These are phyloP conservation scores for Phyllosticta paracitricarpa DNA, from an alignment of 2,329 filamentous ascomycete species.

Conservation along the genomic window DNA sequence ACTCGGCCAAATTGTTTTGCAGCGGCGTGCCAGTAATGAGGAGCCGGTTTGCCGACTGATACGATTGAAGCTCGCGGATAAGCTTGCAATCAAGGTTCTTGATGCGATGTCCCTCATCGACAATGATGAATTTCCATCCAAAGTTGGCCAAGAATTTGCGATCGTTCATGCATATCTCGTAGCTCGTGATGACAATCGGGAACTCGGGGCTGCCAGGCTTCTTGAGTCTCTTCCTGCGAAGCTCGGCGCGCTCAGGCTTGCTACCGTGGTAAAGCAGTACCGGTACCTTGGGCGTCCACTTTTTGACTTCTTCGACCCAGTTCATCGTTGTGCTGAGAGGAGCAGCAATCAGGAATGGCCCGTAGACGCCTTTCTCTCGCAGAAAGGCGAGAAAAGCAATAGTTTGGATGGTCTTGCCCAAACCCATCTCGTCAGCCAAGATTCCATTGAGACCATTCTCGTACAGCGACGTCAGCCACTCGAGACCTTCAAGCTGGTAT, in stretches of 20 bases:
- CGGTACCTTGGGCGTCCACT: conserved; percentile 82
- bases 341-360: conserved; percentile 83
- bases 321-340: conserved; percentile 88
- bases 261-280: conserved; percentile 86
- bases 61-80: conserved; percentile 78
- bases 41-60: conserved; percentile 80
- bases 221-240: conserved; percentile 65
- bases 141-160: conserved; percentile 71
- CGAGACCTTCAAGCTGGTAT: conserved; percentile 88
- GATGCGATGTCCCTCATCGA: conserved; percentile 93
- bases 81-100: conserved; percentile 94
- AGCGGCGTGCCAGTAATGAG: conserved; percentile 91
- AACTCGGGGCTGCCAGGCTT: conserved; percentile 62
- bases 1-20: conserved; percentile 88
- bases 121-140: conserved; percentile 96
- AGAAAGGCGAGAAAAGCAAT: conserved; percentile 81
- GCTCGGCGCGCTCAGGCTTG: conserved; percentile 62
- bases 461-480: conserved; percentile 76
- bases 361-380: conserved; percentile 76
- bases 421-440: conserved; percentile 86
- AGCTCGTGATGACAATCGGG: conserved; percentile 86
- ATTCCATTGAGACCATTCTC: conserved; percentile 92
- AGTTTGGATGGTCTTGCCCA: conserved; percentile 87
- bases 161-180: conserved; percentile 92
- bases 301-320: conserved; percentile 88